phyloP scores from a whole-genome alignment of 1,284 basidiomycete genomes.

The Puccinia novopanici region DNA sequence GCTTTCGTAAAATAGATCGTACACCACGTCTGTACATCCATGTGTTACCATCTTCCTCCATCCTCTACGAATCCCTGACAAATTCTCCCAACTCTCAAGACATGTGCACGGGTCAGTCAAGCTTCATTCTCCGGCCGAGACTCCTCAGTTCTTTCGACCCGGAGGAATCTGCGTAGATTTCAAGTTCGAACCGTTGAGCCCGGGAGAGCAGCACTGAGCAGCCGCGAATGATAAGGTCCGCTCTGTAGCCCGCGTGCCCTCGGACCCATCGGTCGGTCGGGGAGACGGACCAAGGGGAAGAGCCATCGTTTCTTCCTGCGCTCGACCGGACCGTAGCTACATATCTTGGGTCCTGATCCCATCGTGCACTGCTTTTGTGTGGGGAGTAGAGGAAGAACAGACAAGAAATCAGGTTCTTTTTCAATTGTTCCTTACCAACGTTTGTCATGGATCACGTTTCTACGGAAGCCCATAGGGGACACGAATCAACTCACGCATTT shows the following conservation, averaged over 20 bases:
- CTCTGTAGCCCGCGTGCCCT: neutral
- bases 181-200: neutral
- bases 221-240: neutral
- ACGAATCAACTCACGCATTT: too few species aligned
- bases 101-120: neutral
- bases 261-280: neutral
- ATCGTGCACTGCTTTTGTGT: neutral
- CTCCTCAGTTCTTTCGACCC: neutral
- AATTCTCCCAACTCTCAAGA: neutral
- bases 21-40: neutral
- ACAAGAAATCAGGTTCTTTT: neutral
- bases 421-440: conserved; percentile 10
- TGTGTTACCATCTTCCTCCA: neutral
- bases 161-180: neutral
- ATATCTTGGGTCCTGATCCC: neutral
- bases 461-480: neutral
- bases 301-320: neutral
- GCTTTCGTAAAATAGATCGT: neutral
- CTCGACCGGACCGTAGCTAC: neutral
- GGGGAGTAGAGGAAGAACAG: neutral
- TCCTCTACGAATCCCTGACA: neutral
- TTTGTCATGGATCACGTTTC: neutral
- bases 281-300: neutral
- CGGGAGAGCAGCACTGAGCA: neutral
- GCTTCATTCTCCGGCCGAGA: neutral